Conservation (phyloP, 129 eudicot genomes). For the Tanacetum coccineum region DNA sequence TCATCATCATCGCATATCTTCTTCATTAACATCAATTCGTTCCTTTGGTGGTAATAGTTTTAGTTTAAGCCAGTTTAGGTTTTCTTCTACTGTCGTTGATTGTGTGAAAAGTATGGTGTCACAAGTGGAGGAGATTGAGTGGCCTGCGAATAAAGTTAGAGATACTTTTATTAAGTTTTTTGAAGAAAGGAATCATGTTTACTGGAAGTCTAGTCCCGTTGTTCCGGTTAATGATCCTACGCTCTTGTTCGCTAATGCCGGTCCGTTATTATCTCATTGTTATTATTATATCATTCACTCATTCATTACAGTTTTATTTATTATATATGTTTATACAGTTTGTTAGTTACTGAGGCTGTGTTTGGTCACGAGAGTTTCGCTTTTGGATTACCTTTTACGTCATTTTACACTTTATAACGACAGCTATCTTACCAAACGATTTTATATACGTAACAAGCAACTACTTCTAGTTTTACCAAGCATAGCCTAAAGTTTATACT, state of each 20-base stretch:
- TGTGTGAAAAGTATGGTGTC: conserved; percentile 46
- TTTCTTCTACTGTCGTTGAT: not conserved
- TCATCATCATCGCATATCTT: too few species aligned
- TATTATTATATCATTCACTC: too few species aligned
- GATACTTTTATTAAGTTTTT: conserved; percentile 64
- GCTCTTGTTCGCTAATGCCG: conserved; percentile 91
- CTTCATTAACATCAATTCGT: not conserved
- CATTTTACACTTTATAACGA: too few species aligned
- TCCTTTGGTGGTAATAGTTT: not conserved
- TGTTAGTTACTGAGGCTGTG: too few species aligned
- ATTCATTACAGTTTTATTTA: too few species aligned
- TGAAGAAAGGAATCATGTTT: conserved; percentile 44
- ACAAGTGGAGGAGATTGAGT: conserved; percentile 32
- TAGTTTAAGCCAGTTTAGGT: conserved; percentile 7
- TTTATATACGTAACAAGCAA: too few species aligned
- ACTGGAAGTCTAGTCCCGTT: conserved; percentile 92
- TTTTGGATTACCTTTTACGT: too few species aligned
- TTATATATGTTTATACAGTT: too few species aligned
- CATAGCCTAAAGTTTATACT: too few species aligned
- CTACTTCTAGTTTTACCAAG: too few species aligned
- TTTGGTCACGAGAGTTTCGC: too few species aligned
- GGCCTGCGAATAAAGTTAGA: conserved; percentile 81
- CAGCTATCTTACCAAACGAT: too few species aligned
- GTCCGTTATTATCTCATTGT: conserved; percentile 26
- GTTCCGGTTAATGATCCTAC: conserved; percentile 95